Percentiles rank a stretch among this genome's conserved stretches.
Evolutionary conservation across 2,329 filamentous ascomycete species (phyloP).

Genomic region (Hyphodiscus sp.): DNA sequence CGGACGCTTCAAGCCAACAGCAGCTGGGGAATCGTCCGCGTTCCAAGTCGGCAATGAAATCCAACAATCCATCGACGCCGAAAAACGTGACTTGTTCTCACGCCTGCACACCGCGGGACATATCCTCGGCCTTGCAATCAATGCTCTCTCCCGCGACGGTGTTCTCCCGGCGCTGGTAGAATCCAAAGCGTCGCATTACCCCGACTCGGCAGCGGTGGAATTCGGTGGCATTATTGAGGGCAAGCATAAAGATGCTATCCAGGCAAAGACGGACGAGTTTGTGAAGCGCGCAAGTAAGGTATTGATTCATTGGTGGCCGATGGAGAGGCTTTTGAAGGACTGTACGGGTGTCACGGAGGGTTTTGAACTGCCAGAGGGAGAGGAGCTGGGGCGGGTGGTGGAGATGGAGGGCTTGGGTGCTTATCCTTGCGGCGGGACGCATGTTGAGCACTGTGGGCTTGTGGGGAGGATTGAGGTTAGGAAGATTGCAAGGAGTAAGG

Average conservation of each 20-base stretch:
- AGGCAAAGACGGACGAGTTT: conserved; percentile 53
- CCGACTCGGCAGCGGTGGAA: conserved; percentile 59
- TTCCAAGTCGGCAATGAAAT: conserved; percentile 41
- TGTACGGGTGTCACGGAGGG: conserved; percentile 21
- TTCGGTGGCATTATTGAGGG: conserved; percentile 62
- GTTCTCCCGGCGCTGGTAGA: conserved; percentile 51
- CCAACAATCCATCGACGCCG: conserved; percentile 51
- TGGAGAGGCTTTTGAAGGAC: conserved; percentile 49
- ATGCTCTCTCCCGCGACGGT: conserved; percentile 41
- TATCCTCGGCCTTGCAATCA: conserved; percentile 62
- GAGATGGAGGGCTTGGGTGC: conserved; percentile 61
- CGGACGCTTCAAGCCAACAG: conserved; percentile 43
- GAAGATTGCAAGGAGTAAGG: conserved; percentile 61
- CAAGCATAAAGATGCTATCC: conserved; percentile 55
- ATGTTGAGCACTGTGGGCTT: conserved; percentile 54
- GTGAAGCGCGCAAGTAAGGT: conserved; percentile 50
- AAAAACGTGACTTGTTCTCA: conserved; percentile 57
- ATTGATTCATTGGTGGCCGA: conserved; percentile 61
- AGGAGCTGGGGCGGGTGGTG: conserved; percentile 52
- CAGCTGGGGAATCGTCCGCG: conserved; percentile 4
- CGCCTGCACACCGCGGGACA: conserved; percentile 70
- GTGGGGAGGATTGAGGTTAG: conserved; percentile 57
- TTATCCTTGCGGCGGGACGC: conserved; percentile 72
- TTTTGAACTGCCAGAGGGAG: conserved; percentile 38
- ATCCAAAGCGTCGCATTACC: conserved; percentile 66